Evolutionary conservation across 169 alveolate species (phyloP), one percentile per base, ranked within the genome.

Genomic region (Plasmodium cynomolgi): DNA sequence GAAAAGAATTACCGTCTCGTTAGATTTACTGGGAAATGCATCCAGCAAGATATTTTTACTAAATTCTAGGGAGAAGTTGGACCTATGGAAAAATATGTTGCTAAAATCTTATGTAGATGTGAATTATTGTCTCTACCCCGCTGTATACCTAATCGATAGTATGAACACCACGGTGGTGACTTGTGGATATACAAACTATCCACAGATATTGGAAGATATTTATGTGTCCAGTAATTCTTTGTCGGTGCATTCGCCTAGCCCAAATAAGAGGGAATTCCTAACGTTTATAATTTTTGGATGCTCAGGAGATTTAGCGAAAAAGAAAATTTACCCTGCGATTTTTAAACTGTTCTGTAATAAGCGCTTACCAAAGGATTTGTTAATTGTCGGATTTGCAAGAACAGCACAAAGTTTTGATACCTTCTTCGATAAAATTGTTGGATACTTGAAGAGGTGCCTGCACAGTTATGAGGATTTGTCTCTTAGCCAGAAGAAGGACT

Each of bases 261-360:
- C 13, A 72, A 77, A 83, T 41, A 54, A 74, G 90, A 68, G 39
- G 8, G 95, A 86, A 83, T 74, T 56, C 75, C 91, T 95, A 20
- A 91, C 96, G 3, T 81, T 93, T 39, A 82, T 95, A 33, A 56
- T 95, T 68, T 93, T 95, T 77, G 97, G 97, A 23, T 95, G 96
- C n/a, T 91, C 96, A 58, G 97, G 97, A 13, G 96, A 95, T 92
- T 93, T 95, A 23, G 97, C 97, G 1, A 92, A 92, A 84, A 95
- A 90, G 77, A 95, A 95, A 92, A 93, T 95, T 13, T 95, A 96
- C 71, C 97, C 96, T 17, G 96, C 97, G 15, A 81, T 95, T 41
- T 95, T 95, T 92, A 93, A 95, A 91, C 91, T 95, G 23, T 95
- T 93, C 71, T 95, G 97, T 91, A 96, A 95, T 83, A 95, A 96